Base-by-base conservation (phyloP, 768 basidiomycete genomes). In the Macrolepiota dolichaula region DNA sequence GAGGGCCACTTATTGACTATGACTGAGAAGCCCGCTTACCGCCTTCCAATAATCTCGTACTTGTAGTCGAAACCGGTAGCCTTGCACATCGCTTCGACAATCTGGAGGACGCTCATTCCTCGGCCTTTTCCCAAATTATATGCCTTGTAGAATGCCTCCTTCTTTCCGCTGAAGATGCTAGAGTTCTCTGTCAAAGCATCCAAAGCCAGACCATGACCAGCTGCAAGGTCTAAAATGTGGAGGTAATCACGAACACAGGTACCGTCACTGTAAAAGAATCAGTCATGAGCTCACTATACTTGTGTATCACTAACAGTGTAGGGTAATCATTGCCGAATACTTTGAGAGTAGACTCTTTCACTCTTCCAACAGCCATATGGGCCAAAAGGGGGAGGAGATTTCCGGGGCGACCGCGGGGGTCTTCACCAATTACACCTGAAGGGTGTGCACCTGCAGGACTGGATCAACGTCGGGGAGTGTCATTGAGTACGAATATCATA, bases 361-460 rank as follows among this genome's bases (percentile, higher is more conserved):
- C 84, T 53, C 94, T 87, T 32, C 96, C 97, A 58, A 94, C 77
- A 4, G 97, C 96, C 84, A 98, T 97, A 50, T 96, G 94, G 6
- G 94, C 92, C 40, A 98, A 85, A 9, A 98, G 78, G 6, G 97
- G 97, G 32, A 99, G 77, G 44, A 99, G 81, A 74, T 99, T 99
- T 57, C 92, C 94, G 6, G 97, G 97, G 57, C 93, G 87, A 38
- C 97, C 97, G 51, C 84, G 81, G n/a, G 97, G 97, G 68, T 98
- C 96, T 74, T 99, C 97, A 22, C 97, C 97, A 57, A 99, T 96
- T 62, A 80, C 74, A 44, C 97, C 97, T 22, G 95, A 97, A 1
- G 95, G 93, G 73, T 98, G 96, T 0, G 96, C 96, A n/a, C 97
- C 97, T 38, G 94, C 97, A 64, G 97, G 97, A 74, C 94, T 96